Conservation (phyloP, 1,139 yeast species). For the Saccharomyces hybrid region DNA sequence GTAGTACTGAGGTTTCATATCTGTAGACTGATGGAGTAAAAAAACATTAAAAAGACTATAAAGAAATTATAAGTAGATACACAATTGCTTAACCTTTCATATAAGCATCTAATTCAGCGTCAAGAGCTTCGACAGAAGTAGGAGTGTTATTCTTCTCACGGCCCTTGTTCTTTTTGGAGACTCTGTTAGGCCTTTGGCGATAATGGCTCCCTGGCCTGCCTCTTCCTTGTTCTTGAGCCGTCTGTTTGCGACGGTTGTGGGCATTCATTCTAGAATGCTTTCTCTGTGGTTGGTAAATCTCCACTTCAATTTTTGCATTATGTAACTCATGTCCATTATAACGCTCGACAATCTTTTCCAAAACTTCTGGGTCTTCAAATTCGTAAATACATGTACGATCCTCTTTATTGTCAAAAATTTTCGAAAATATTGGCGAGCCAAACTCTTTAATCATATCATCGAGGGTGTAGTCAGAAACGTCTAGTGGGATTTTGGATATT, state of each 20-base stretch:
- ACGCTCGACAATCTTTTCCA: conserved; percentile 22
- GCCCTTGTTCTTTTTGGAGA: conserved; percentile 5
- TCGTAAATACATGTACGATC: conserved; percentile 27
- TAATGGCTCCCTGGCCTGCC: conserved; percentile 11
- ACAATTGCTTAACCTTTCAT: conserved; percentile 36
- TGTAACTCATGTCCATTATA: conserved; percentile 21
- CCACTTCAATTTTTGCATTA: too few relatives aligned
- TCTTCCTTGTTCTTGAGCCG: background rate
- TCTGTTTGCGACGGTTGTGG: background rate
- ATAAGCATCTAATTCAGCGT: conserved; percentile 68
- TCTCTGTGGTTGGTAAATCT: conserved; percentile 8
- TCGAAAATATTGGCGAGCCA: conserved; percentile 19
- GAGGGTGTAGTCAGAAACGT: conserved; percentile 26
- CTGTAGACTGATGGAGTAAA: background rate
- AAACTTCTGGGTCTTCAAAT: conserved; percentile 14
- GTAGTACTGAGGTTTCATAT: background rate
- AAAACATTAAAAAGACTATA: background rate
- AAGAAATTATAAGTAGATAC: background rate
- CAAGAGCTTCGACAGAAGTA: conserved; percentile 62
- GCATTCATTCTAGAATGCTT: background rate
- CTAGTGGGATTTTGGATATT: conserved; percentile 23
- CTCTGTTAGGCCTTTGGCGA: conserved; percentile 1
- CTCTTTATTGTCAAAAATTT: conserved; percentile 25
- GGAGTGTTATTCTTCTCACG: conserved; percentile 33
- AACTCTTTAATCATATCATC: conserved; percentile 29